Evolutionary conservation across 2,329 filamentous ascomycete genomes (phyloP), one percentile per base, ranked within the genome.

Genomic region (Colletotrichum sp.): DNA sequence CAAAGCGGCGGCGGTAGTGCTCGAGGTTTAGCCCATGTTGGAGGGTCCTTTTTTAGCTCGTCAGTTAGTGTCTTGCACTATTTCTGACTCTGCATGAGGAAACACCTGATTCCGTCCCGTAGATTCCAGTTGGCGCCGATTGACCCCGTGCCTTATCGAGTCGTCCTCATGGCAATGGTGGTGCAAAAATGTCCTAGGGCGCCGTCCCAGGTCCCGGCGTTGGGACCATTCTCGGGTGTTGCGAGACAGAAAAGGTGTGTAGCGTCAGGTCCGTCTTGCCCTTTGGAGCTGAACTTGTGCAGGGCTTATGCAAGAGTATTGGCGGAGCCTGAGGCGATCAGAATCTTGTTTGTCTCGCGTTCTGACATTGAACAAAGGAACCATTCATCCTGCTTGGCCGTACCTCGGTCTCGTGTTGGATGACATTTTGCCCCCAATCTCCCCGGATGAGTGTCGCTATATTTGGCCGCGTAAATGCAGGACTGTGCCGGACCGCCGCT

Each of bases 291-390:
- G 18, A 16, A 64, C 30, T 71, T 71, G 55, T 26, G 32, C 36
- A 34, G 30, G 55, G 32, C 12, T 64, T 60, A 30, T 76, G 63
- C 69, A 72, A 21, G 18, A 16, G 30, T 39, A 32, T 36, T 55
- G 63, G 39, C 39, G 63, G 32, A 55, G 71, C 32, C 34, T 44
- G 21, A 36, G 52, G 49, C 62, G 69, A 68, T 76, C 63, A 15
- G 32, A 73, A 69, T 59, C 16, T 69, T 63, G 73, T 73, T 73
- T 76, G 63, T 64, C 57, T 69, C 67, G 52, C 26, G 49, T 62
- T 30, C 12, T 68, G 63, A 36, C 36, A 12, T 26, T 21, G 65
- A 57, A 75, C 69, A 72, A 72, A 75, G 30, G 30, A 28, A 26
- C 13, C 16, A 21, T 32, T 60, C 30, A 28, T 32, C 44, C 44